Conservation (phyloP, 2,329 filamentous ascomycete species). For the Thelonectria blattea region DNA sequence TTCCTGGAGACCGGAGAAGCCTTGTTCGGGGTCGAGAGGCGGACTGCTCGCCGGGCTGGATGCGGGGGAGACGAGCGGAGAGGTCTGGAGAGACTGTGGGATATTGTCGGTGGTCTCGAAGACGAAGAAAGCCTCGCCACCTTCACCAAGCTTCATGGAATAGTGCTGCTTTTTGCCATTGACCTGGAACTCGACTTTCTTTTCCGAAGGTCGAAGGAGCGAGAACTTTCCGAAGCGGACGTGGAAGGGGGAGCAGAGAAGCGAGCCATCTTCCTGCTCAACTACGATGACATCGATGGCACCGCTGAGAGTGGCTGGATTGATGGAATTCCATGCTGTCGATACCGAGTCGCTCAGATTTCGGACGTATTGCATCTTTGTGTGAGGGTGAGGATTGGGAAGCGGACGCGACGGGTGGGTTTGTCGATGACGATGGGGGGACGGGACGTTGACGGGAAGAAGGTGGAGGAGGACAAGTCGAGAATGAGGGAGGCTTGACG, state of each 20-base stretch:
- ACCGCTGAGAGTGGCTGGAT: slow-evolving; percentile 94
- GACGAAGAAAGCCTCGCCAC: slow-evolving; percentile 97
- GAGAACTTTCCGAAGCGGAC: slow-evolving; percentile 99
- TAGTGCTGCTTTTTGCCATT: slow-evolving; percentile 92
- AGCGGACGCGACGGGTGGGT: neutral
- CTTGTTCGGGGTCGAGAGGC: slow-evolving; percentile 55
- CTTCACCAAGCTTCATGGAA: slow-evolving; percentile 97
- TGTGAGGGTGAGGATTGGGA: neutral
- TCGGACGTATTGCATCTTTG: slow-evolving; percentile 93
- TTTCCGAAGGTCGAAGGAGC: slow-evolving; percentile 90
- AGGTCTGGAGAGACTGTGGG: slow-evolving; percentile 92
- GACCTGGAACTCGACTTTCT: slow-evolving; percentile 98
- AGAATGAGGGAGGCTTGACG: slow-evolving; percentile 7
- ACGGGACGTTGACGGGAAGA: slow-evolving; percentile 8
- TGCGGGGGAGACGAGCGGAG: slow-evolving; percentile 88
- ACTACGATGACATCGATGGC: slow-evolving; percentile 99
- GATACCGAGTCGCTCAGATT: slow-evolving; percentile 95
- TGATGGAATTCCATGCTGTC: slow-evolving; percentile 99
- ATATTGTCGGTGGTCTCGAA: slow-evolving; percentile 94
- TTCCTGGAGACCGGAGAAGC: slow-evolving; percentile 59
- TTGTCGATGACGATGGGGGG: slow-evolving; percentile 7
- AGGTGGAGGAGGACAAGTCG: slow-evolving; percentile 1
- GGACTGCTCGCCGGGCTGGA: slow-evolving; percentile 88
- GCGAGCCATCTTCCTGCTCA: slow-evolving; percentile 87
- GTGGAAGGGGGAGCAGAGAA: slow-evolving; percentile 96